Conservation (phyloP, 306 rosid genomes). For the Sphenostylis stenocarpa region DNA sequence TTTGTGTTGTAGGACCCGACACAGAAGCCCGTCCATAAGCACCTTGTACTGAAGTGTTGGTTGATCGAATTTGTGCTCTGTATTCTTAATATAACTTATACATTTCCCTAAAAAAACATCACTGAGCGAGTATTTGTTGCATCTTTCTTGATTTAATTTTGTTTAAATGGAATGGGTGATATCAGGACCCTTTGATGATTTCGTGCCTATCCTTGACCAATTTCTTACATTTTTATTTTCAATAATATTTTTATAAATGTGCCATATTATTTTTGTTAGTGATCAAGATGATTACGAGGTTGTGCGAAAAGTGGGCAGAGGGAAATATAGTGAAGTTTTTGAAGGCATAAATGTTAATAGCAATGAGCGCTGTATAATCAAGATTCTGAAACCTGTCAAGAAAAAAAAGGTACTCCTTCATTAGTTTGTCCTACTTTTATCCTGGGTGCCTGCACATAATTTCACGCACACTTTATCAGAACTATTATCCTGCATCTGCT, state of each 20-base stretch:
- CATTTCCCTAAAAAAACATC: background rate
- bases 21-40: background rate
- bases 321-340: slow-evolving; percentile 91
- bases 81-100: too few species aligned
- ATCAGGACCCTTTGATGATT: background rate
- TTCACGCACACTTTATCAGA: background rate
- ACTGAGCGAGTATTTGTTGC: background rate
- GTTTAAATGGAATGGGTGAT: background rate
- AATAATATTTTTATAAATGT: too few species aligned
- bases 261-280: slow-evolving; percentile 30
- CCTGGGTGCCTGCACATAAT: slow-evolving; percentile 6
- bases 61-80: background rate
- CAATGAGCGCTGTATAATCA: slow-evolving; percentile 84
- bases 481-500: slow-evolving; percentile 9
- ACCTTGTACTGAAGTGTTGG: background rate
- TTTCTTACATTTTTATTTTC: background rate
- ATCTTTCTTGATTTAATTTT: too few species aligned
- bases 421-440: background rate
- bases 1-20: background rate
- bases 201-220: background rate
- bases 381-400: slow-evolving; percentile 95
- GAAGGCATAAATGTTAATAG: slow-evolving; percentile 84
- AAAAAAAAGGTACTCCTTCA: slow-evolving; percentile 64
- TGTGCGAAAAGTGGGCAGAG: slow-evolving; percentile 90
- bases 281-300: slow-evolving; percentile 95